Percentiles rank a stretch among this genome's conserved stretches.
Evolutionary conservation across 257 asterid genomes (phyloP).

Genomic region (Fraxinus excelsior): DNA sequence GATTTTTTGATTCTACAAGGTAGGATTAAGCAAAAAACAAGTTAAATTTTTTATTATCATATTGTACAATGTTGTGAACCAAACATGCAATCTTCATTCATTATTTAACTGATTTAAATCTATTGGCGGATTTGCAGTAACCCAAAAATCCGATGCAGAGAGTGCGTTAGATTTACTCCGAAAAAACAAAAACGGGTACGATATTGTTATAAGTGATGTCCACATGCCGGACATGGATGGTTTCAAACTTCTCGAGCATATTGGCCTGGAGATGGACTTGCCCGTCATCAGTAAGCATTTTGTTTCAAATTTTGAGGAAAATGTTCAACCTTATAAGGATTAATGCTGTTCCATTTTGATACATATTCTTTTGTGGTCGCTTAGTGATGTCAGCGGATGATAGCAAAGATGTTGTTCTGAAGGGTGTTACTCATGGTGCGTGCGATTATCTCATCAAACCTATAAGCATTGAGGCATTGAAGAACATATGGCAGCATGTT

Average conservation of each 20-base stretch:
- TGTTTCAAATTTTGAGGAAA: not conserved
- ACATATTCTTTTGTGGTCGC: constrained; percentile 14
- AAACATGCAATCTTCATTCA: not conserved
- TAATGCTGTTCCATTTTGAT: constrained; percentile 15
- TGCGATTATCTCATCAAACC: constrained; percentile 96
- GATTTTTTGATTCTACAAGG: not conserved
- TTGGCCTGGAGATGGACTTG: constrained; percentile 93
- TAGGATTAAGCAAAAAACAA: not conserved
- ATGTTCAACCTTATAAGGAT: not conserved
- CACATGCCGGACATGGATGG: constrained; percentile 99
- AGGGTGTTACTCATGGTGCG: constrained; percentile 96
- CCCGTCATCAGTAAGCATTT: constrained; percentile 87
- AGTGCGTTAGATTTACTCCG: constrained; percentile 66
- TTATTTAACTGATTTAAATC: constrained; percentile 4
- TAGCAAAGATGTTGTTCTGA: constrained; percentile 82
- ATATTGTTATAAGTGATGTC: constrained; percentile 89
- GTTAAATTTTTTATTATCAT: not conserved
- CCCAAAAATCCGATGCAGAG: constrained; percentile 71
- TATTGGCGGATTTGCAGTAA: constrained; percentile 48
- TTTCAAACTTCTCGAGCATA: constrained; percentile 80
- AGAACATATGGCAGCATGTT: constrained; percentile 98
- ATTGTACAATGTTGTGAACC: not conserved
- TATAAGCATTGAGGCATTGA: constrained; percentile 86
- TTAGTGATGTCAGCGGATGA: constrained; percentile 99
- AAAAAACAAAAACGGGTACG: constrained; percentile 71